These are phyloP conservation scores for Microdochium trichocladiopsis DNA, from an alignment of 2,329 filamentous ascomycete species.

Conservation along the genomic window DNA sequence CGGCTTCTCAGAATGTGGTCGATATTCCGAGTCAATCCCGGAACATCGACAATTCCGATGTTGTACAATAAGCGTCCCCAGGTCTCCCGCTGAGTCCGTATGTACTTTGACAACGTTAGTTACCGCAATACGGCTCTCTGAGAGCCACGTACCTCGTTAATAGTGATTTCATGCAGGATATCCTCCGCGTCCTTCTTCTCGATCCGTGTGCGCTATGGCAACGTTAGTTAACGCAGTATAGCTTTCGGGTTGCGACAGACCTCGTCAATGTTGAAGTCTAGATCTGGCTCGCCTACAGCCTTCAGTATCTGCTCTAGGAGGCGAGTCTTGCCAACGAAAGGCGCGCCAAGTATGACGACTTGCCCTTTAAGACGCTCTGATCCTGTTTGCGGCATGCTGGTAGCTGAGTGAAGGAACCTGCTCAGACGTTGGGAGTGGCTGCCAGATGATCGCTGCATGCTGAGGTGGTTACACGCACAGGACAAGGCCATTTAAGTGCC, in stretches of 20 bases:
- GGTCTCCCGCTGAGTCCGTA: background rate
- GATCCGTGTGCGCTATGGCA: background rate
- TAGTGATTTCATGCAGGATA: background rate
- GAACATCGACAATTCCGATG: background rate
- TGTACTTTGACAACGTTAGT: background rate
- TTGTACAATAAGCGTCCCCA: background rate
- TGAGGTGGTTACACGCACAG: too few relatives aligned
- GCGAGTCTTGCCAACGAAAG: background rate
- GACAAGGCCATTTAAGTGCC: too few relatives aligned
- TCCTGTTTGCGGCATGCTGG: background rate
- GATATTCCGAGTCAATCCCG: background rate
- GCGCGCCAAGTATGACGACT: background rate
- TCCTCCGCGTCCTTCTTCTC: background rate
- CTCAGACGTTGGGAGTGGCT: too few relatives aligned
- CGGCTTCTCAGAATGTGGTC: background rate
- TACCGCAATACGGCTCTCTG: background rate
- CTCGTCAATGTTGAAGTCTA: background rate
- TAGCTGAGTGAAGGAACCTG: background rate
- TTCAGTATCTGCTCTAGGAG: background rate
- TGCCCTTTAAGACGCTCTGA: background rate
- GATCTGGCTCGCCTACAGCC: background rate
- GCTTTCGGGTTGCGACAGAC: background rate
- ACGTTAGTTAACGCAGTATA: background rate
- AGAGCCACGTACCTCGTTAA: background rate
- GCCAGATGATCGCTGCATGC: too few relatives aligned